Evolutionary conservation across 345 rosid species (phyloP).

Genomic region (Psidium guajava): DNA sequence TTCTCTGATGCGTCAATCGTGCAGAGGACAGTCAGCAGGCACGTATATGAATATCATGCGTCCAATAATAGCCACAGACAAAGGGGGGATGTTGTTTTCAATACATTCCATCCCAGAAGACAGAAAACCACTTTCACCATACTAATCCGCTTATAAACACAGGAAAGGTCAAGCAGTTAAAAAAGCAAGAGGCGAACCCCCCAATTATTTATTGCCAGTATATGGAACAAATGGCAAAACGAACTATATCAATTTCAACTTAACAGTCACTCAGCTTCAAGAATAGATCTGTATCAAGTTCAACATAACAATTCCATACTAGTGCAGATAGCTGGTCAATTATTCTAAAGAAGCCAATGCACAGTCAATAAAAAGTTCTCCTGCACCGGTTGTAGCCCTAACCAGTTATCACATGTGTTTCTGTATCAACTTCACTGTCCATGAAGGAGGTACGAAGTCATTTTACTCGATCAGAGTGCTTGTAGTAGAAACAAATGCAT

Average conservation of each 20-base stretch:
- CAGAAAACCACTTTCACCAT: not conserved
- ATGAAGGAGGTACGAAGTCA: not conserved
- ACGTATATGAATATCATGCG: not conserved
- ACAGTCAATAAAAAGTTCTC: not conserved
- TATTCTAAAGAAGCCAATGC: not conserved
- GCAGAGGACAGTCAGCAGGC: not conserved
- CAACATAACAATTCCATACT: not conserved
- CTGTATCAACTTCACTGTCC: not conserved
- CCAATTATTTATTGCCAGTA: not conserved
- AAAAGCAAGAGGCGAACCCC: not conserved
- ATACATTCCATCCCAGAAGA: not conserved
- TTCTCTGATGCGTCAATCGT: not conserved
- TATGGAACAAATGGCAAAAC: not conserved
- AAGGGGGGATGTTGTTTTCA: not conserved
- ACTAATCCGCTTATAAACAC: not conserved
- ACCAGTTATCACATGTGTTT: not conserved
- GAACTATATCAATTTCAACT: not conserved
- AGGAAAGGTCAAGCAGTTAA: not conserved
- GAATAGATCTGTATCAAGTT: not conserved
- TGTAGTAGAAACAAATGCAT: not conserved
- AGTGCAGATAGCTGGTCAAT: not conserved
- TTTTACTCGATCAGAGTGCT: not conserved
- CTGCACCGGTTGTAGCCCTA: not conserved
- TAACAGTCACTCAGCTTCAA: not conserved
- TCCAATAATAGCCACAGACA: not conserved